Evolutionary conservation across 805 yeast species (phyloP), one percentile per base, ranked within the genome.

Genomic region (Nakazawaea molendinolei): DNA sequence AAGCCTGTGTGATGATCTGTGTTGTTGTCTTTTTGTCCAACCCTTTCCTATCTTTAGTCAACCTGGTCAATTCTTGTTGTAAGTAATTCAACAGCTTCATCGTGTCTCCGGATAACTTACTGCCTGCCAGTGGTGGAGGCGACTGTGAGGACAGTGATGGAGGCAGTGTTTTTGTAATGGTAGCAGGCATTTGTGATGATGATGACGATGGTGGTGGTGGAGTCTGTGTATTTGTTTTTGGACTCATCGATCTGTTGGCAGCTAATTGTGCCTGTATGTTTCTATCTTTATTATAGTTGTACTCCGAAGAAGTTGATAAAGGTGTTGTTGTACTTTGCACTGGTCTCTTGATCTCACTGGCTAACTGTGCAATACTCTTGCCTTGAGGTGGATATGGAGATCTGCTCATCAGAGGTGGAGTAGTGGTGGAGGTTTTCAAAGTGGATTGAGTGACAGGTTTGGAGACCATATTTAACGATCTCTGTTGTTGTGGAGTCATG

Each of bases 1-100:
- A 67, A 1, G 96, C 95, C 48, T 84, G 87, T 7, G 96, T 89
- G 47, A 89, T 65, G 37, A 87, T 76, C 41, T 78, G 84, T 0
- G 95, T 84, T 34, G 90, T 86, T 5, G 86, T 76, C 18, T 82
- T 87, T 26, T 86, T 84, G 40, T 82, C 86, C 41, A 79, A 74
- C 41, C 86, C 75, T 47, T 75, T 81, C 42, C 87, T 65, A 38
- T 82, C 85, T 50, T 84, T 85, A 22, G 94, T 82, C 39, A 89
- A 70, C 10, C 78, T 71, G 48, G 86, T 80, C 17, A 90, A 64
- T 52, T 89, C 95, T 49, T 86, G 87, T 58, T 90, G 96, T 38
- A 90, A 60, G 48, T 86, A 82, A 2, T 84, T 75, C 52, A 90
- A 67, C 5, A 95, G 81, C 48, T 83, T 74, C 63, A 76, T 71